A percentile compares a stretch with the other conserved stretches of the same genome.
Evolutionary conservation across 768 basidiomycete genomes (phyloP).

Genomic region (Asterophora parasitica): DNA sequence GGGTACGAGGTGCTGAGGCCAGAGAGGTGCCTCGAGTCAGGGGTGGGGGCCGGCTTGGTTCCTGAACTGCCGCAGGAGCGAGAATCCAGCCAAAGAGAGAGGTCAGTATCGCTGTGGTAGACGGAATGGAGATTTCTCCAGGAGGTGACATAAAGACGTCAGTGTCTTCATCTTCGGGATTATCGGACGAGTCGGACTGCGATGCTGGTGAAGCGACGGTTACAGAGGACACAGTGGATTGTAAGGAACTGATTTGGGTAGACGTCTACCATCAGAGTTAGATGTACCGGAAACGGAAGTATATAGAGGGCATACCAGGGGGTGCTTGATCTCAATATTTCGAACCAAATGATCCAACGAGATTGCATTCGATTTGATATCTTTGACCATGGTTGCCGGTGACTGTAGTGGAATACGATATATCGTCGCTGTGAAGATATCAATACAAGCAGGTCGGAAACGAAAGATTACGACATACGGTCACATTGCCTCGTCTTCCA

Average conservation of each 20-base stretch:
- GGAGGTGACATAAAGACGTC: conserved; percentile 14
- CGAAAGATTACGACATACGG: conserved; percentile 37
- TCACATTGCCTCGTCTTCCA: conserved; percentile 83
- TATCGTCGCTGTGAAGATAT: conserved; percentile 44
- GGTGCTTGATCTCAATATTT: conserved; percentile 61
- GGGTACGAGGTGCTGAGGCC: conserved; percentile 30
- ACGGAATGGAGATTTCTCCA: conserved; percentile 20
- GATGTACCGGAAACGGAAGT: background rate
- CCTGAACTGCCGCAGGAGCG: conserved; percentile 30
- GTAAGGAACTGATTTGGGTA: conserved; percentile 51
- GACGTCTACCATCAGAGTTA: conserved; percentile 37
- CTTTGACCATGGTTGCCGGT: conserved; percentile 55
- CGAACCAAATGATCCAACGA: conserved; percentile 48
- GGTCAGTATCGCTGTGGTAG: conserved; percentile 39
- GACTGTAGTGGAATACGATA: conserved; percentile 72
- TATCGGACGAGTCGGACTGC: background rate
- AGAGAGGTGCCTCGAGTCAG: conserved; percentile 30
- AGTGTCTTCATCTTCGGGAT: conserved; percentile 8
- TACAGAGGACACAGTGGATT: conserved; percentile 39
- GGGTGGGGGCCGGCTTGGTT: conserved; percentile 24
- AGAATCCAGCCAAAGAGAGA: conserved; percentile 50
- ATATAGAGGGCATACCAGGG: conserved; percentile 56
- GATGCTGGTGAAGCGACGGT: conserved; percentile 9
- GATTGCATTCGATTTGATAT: conserved; percentile 52
- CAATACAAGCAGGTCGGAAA: background rate